phyloP scores from a whole-genome alignment of 2,329 filamentous ascomycete genomes.

The Grosmannia penicillata region DNA sequence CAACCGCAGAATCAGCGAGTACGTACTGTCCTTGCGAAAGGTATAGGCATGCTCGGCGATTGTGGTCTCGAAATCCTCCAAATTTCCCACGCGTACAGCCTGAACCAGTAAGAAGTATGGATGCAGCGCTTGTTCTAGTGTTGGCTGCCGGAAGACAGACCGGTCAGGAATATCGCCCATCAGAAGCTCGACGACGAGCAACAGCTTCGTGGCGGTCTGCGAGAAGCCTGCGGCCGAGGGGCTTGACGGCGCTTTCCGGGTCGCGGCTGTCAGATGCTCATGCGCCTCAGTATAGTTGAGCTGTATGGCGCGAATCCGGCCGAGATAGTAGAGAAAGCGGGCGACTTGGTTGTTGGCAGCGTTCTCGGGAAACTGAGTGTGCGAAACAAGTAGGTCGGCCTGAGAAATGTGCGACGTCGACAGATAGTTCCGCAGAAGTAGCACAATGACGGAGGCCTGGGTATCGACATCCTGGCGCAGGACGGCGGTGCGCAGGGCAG shows the following conservation, averaged over 20 bases:
- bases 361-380: slow-evolving; percentile 87
- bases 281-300: slow-evolving; percentile 94
- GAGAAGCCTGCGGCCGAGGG: slow-evolving; percentile 85
- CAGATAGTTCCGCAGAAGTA: slow-evolving; percentile 90
- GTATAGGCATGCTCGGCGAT: slow-evolving; percentile 68
- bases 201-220: slow-evolving; percentile 89
- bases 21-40: slow-evolving; percentile 88
- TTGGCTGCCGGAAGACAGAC: slow-evolving; percentile 79
- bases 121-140: slow-evolving; percentile 72
- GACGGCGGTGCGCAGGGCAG: slow-evolving; percentile 85
- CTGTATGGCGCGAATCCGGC: slow-evolving; percentile 91
- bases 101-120: slow-evolving; percentile 92
- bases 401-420: slow-evolving; percentile 93
- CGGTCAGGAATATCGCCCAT: slow-evolving; percentile 99
- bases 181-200: slow-evolving; percentile 87
- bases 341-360: slow-evolving; percentile 98
- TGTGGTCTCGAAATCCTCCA: slow-evolving; percentile 81
- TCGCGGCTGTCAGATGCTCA: slow-evolving; percentile 82
- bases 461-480: slow-evolving; percentile 93
- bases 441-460: slow-evolving; percentile 89
- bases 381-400: slow-evolving; percentile 86
- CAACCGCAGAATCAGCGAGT: slow-evolving; percentile 85
- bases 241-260: slow-evolving; percentile 85
- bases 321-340: slow-evolving; percentile 92
- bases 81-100: slow-evolving; percentile 88